phyloP scores from a whole-genome alignment of 1,139 yeast genomes.

The Yamadazyma atlantica region DNA sequence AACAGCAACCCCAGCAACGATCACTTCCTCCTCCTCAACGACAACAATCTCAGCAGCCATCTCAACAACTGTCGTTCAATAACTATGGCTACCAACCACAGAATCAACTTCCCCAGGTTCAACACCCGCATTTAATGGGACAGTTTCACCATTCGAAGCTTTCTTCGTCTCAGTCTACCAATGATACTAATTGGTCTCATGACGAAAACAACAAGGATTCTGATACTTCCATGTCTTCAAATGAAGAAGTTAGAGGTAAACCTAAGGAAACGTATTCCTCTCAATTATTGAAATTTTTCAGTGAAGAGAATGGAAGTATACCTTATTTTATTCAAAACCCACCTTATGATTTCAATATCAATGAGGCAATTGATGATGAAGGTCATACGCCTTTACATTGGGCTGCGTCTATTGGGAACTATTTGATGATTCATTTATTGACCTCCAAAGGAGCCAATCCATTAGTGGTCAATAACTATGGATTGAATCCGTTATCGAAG shows the following conservation, averaged over 20 bases:
- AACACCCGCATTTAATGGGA: constrained; percentile 24
- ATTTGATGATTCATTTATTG: constrained; percentile 67
- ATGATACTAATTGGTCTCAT: constrained; percentile 49
- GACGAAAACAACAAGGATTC: constrained; percentile 44
- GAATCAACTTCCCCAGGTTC: constrained; percentile 13
- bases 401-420: constrained; percentile 93
- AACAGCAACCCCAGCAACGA: constrained; percentile 13
- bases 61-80: constrained; percentile 14
- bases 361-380: constrained; percentile 89
- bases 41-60: constrained; percentile 19
- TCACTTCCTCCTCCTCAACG: constrained; percentile 6
- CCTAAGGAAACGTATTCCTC: constrained; percentile 48
- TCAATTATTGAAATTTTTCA: constrained; percentile 58
- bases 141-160: constrained; percentile 29
- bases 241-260: constrained; percentile 23
- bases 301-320: constrained; percentile 64
- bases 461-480: constrained; percentile 67
- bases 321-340: constrained; percentile 74
- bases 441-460: constrained; percentile 77
- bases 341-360: constrained; percentile 78
- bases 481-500: constrained; percentile 84
- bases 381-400: constrained; percentile 96
- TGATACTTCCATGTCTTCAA: constrained; percentile 44
- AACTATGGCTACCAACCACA: constrained; percentile 10
- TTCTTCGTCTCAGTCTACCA: constrained; percentile 44